Evolutionary conservation across 106 monocot genomes (phyloP).

Genomic region (Platanthera zijinensis): DNA sequence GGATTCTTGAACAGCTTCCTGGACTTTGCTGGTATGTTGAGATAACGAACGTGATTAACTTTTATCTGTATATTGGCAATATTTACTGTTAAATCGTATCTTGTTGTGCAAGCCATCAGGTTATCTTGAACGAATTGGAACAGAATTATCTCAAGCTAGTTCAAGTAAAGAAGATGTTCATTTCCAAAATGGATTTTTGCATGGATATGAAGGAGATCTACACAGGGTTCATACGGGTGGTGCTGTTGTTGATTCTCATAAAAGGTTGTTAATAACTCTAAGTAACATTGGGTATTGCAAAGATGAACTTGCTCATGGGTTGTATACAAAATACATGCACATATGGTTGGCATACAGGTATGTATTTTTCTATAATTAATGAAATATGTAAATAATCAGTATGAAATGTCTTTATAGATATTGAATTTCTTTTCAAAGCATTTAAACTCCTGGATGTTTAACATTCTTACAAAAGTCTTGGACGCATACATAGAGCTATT

Average conservation of each 20-base stretch:
- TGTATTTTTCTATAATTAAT: neutral
- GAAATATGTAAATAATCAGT: neutral
- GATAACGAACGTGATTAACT: neutral
- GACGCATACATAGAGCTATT: neutral
- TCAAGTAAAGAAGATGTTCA: conserved; percentile 43
- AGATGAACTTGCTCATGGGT: conserved; percentile 66
- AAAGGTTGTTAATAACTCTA: conserved; percentile 72
- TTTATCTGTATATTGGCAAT: neutral
- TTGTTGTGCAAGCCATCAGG: conserved; percentile 44
- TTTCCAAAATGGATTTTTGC: conserved; percentile 42
- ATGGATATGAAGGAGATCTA: conserved; percentile 42
- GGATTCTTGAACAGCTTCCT: conserved; percentile 86
- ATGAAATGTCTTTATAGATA: neutral
- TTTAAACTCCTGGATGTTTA: neutral
- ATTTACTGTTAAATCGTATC: neutral
- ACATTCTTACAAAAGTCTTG: neutral
- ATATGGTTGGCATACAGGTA: conserved; percentile 81
- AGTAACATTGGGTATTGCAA: conserved; percentile 99
- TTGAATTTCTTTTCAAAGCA: neutral
- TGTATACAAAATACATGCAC: conserved; percentile 79
- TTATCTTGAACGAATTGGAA: conserved; percentile 79
- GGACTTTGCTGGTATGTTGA: conserved; percentile 77
- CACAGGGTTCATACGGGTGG: conserved; percentile 22
- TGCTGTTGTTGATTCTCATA: conserved; percentile 52
- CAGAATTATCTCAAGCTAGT: conserved; percentile 47